Base-by-base conservation (phyloP, 164 flowering plant species). In the Nymphaea colorata region DNA sequence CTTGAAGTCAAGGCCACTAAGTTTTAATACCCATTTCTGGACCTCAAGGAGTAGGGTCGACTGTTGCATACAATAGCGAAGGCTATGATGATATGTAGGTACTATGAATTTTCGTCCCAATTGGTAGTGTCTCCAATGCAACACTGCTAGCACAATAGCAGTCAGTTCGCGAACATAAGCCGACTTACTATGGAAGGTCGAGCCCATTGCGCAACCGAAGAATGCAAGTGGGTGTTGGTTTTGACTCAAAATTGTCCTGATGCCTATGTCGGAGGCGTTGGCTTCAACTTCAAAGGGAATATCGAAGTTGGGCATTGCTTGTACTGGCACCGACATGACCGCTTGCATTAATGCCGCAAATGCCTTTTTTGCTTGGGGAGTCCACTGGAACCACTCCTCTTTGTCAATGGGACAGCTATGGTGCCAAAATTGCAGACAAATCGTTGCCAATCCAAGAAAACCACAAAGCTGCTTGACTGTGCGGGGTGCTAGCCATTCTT, bases 71-170 rank as follows among this genome's bases (percentile, higher is more conserved):
- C 62, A 63, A 36, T 25, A 47, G 5, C 51, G 17, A 15, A 69
- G 71, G 41, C 66, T 62, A 8, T 62, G 18, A 15, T 69, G 71
- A 69, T 69, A 66, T 0, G 66, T 69, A 4, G 18, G 60, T 0
- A 69, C 41, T 3, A n/a, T 16, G n/a, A 69, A 69, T 17, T 62
- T 43, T 4, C 61, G 16, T 12, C 71, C 66, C 43, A 63, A 47
- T 5, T 62, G 25, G 25, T 69, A 47, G 5, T 16, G 71, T 15
- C 65, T 6, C 71, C 66, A 69, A 3, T 62, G 17, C 12, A 45
- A 42, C 4, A 47, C 43, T 5, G 47, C 43, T 3, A 6, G 41
- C 2, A 69, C 61, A 3, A 69, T 3, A 5, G 66, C 66, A 43
- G 62, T 3, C n/a, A 69, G 17, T 51, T 69, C 66, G 14, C 11